Evolutionary conservation across 1,284 basidiomycete species (phyloP).

Genomic region (Rhodotorula sp.): DNA sequence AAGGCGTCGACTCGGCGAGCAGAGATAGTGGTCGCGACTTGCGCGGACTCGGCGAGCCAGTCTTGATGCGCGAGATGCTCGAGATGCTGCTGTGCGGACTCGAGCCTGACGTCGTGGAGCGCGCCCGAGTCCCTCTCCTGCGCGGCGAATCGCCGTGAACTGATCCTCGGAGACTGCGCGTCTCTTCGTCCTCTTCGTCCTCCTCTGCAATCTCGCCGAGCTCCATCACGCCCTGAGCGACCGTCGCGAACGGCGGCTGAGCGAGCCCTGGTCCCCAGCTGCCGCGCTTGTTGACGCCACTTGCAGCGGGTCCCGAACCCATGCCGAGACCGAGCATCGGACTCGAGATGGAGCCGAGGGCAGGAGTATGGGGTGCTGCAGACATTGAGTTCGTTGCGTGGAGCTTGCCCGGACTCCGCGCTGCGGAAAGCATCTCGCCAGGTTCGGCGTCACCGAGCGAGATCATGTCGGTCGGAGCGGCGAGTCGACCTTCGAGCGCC

Average conservation of each 20-base stretch:
- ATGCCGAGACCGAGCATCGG: conserved; percentile 41
- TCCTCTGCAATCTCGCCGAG: conserved; percentile 38
- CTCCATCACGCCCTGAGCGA: conserved; percentile 36
- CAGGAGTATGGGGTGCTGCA: conserved; percentile 2
- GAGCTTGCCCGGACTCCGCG: conserved; percentile 20
- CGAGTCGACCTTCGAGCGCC: conserved; percentile 39
- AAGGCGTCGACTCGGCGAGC: neutral
- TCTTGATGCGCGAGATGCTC: conserved; percentile 5
- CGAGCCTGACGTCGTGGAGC: conserved; percentile 13
- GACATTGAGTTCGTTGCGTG: neutral
- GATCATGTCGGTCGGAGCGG: conserved; percentile 38
- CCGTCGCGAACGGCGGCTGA: conserved; percentile 12
- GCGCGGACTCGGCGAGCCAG: conserved; percentile 14
- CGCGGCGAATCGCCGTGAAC: conserved; percentile 1
- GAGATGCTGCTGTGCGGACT: conserved; percentile 11
- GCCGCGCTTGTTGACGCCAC: conserved; percentile 15
- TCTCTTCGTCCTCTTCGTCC: conserved; percentile 40
- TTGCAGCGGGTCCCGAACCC: neutral
- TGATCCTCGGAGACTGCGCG: neutral
- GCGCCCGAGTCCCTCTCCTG: neutral
- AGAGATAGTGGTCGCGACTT: conserved; percentile 21
- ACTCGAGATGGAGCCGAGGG: conserved; percentile 6
- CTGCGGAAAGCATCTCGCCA: conserved; percentile 34
- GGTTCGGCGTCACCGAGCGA: conserved; percentile 30
- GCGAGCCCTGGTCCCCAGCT: conserved; percentile 30